Base-by-base conservation (phyloP, 129 eudicot species). In the Flaveria sonorensis region DNA sequence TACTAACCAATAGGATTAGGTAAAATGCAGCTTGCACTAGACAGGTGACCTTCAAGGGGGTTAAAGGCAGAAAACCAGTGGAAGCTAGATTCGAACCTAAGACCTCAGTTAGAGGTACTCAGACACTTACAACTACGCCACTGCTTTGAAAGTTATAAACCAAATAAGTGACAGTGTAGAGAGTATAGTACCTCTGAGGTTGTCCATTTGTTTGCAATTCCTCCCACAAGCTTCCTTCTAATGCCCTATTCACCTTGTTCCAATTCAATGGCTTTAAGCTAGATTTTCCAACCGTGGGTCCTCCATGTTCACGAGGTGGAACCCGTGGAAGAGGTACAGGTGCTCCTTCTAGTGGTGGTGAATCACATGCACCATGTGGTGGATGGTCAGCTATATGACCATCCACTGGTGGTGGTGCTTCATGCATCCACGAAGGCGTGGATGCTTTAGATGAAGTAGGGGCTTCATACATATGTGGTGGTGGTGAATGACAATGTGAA, bases 221-320 rank as follows among this genome's bases (percentile, higher is more conserved):
- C 64, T 88, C 96, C 98, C 98, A 93, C 73, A 93, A 82, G 87
- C 96, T 93, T 77, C 98, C 98, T 79, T 88, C 84, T 72, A 93
- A 19, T 40, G 83, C 98, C 87, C 95, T 83, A 32, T 87, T 88
- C 28, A 93, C 98, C 87, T 93, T 93, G 88, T 88, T 88, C 98
- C 98, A 93, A 47, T 88, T 95, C 77, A 93, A 79, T 53, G 98
- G 98, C 84, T 93, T 93, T 77, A 92, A 56, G 70, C 73, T 88
- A 28, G 96, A 84, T 82, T 76, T 88, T 76, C 83, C 82, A 48
- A 81, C 88, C 62, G 86, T 82, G 6, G 88, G 86, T 65, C 91
- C 88, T 51, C 88, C 55, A 75, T 85, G 86, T 55, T 94, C 96
- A 42, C 88, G 95, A 67, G 83, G 83, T 43, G 83, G 79, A 26